These are phyloP conservation scores for Macrotyloma uniflorum DNA, from an alignment of 306 rosid genomes.

Conservation along the genomic window DNA sequence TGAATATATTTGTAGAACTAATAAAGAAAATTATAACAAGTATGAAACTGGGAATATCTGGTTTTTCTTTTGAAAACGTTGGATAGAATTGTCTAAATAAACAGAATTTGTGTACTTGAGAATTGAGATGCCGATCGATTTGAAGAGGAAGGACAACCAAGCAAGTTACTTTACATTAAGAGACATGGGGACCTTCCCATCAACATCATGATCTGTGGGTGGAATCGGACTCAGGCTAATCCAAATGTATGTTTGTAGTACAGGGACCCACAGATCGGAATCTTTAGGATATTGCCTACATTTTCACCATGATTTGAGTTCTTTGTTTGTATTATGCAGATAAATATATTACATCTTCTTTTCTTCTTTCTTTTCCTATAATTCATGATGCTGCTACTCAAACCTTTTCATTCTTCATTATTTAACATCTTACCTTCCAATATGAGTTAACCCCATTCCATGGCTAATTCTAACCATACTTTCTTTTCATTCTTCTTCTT, in stretches of 20 bases:
- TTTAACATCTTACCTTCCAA: not conserved
- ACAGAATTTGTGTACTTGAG: slow-evolving; percentile 32
- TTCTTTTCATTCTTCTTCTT: too few species aligned
- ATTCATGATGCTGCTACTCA: slow-evolving; percentile 39
- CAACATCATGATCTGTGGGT: slow-evolving; percentile 38
- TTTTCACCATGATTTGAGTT: slow-evolving; percentile 44
- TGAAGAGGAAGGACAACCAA: slow-evolving; percentile 28
- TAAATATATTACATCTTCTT: slow-evolving; percentile 6
- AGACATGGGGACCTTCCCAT: slow-evolving; percentile 38
- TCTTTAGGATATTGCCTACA: slow-evolving; percentile 52
- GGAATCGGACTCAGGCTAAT: slow-evolving; percentile 41
- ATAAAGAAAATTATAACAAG: not conserved
- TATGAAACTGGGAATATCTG: not conserved
- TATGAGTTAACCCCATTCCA: not conserved
- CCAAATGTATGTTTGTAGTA: slow-evolving; percentile 38
- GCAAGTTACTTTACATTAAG: slow-evolving; percentile 28
- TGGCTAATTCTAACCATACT: not conserved
- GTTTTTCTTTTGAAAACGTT: not conserved
- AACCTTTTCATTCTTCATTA: not conserved
- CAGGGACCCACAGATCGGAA: slow-evolving; percentile 58
- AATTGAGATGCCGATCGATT: slow-evolving; percentile 32
- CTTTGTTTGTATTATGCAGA: slow-evolving; percentile 29
- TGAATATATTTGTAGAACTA: not conserved
- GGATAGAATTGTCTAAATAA: slow-evolving; percentile 4
- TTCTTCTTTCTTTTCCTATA: not conserved